phyloP scores from a whole-genome alignment of 371 early-diverging fungal species.

The Syncephalastrum monosporum region DNA sequence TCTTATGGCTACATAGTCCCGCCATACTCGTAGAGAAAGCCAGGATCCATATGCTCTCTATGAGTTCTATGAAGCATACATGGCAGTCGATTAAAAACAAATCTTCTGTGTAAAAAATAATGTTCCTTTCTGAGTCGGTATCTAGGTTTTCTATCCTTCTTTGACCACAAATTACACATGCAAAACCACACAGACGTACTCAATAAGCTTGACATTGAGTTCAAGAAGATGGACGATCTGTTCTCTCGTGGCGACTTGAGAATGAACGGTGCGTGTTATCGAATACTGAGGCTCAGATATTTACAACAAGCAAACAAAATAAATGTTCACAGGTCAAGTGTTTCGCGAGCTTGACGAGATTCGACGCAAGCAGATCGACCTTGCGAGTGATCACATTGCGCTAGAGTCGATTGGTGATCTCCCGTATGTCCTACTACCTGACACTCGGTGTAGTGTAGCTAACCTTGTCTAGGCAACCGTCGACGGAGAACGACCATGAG shows the following conservation, averaged over 20 bases:
- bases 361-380: slow-evolving; percentile 27
- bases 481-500: slow-evolving; percentile 16
- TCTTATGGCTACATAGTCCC: too few relatives aligned
- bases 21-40: too few relatives aligned
- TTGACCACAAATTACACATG: slow-evolving; percentile 2
- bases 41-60: too few relatives aligned
- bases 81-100: too few relatives aligned
- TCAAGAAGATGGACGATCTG: slow-evolving; percentile 25
- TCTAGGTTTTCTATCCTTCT: too few relatives aligned
- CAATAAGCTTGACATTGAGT: slow-evolving; percentile 26
- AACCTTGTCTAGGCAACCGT: slow-evolving; percentile 4
- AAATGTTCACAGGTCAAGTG: slow-evolving; percentile 20
- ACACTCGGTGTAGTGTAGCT: background rate
- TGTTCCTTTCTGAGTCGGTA: background rate
- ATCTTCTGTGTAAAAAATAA: background rate
- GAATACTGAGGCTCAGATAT: background rate
- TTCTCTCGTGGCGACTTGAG: slow-evolving; percentile 31
- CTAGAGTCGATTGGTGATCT: slow-evolving; percentile 25
- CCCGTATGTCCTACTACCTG: slow-evolving; percentile 12
- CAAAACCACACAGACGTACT: slow-evolving; percentile 18
- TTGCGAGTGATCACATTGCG: slow-evolving; percentile 33
- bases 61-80: too few relatives aligned
- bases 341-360: slow-evolving; percentile 32
- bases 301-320: slow-evolving; percentile 9
- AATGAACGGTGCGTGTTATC: slow-evolving; percentile 20